phyloP scores from a whole-genome alignment of 805 yeast genomes.

The Starmerella tilneyi region DNA sequence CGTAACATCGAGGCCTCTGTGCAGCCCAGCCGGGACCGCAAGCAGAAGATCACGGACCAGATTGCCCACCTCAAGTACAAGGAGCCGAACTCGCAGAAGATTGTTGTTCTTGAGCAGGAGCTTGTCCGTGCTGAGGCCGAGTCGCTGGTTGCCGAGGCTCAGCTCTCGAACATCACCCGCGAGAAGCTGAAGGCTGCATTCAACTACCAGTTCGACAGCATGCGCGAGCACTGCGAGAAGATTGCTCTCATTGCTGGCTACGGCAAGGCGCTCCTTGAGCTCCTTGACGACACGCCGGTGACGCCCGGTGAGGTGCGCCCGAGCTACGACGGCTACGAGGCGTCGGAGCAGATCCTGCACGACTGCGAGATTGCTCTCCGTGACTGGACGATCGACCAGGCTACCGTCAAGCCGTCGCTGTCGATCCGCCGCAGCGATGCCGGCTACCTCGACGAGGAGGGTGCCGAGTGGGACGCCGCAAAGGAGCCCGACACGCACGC shows the following conservation, averaged over 20 bases:
- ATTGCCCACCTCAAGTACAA: conserved; percentile 96
- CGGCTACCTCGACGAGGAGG: conserved; percentile 32
- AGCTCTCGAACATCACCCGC: conserved; percentile 93
- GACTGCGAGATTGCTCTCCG: conserved; percentile 95
- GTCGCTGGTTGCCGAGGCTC: conserved; percentile 97
- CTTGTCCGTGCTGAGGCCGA: conserved; percentile 98
- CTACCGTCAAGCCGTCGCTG: conserved; percentile 87
- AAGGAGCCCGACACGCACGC: conserved; percentile 31
- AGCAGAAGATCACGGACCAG: conserved; percentile 93
- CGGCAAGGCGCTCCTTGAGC: conserved; percentile 93
- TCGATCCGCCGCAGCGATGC: conserved; percentile 64
- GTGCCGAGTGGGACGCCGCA: conserved; percentile 33
- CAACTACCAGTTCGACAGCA: conserved; percentile 91
- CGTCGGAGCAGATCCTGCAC: conserved; percentile 92
- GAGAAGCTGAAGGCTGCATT: conserved; percentile 96
- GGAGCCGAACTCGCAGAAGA: conserved; percentile 96
- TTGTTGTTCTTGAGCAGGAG: conserved; percentile 92
- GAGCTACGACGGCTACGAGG: conserved; percentile 96
- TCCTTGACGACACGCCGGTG: conserved; percentile 91
- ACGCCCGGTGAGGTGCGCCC: conserved; percentile 99
- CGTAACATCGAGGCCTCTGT: conserved; percentile 96
- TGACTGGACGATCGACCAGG: conserved; percentile 92
- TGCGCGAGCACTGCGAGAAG: conserved; percentile 92
- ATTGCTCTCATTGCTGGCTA: conserved; percentile 95
- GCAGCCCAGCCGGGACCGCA: conserved; percentile 96